phyloP scores from a whole-genome alignment of 1,139 yeast genomes.

The Fermentozyma sake region DNA sequence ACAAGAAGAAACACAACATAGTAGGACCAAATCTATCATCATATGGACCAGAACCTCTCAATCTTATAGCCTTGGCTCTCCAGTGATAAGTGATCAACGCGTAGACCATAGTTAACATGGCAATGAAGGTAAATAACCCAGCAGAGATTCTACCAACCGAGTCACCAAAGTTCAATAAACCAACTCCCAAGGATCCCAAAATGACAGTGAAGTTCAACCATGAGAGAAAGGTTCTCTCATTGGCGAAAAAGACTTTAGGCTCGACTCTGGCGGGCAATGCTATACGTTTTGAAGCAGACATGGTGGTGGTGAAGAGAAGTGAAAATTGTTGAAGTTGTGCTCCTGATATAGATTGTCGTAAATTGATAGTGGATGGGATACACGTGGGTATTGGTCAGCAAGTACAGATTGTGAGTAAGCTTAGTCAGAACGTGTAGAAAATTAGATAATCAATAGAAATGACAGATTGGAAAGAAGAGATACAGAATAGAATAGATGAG shows the following conservation, averaged over 20 bases:
- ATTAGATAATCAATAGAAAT: no score
- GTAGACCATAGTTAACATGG: conserved; percentile 96
- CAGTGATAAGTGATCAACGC: conserved; percentile 96
- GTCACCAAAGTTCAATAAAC: conserved; percentile 94
- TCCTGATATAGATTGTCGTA: no score
- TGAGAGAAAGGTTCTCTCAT: conserved; percentile 95
- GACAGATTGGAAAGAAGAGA: no score
- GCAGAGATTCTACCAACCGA: conserved; percentile 89
- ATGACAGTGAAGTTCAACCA: conserved; percentile 98
- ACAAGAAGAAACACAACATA: conserved; percentile 89
- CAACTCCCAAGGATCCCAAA: conserved; percentile 94
- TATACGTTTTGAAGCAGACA: conserved; percentile 59
- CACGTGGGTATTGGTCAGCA: no score
- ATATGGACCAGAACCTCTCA: conserved; percentile 96
- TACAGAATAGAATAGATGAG: no score
- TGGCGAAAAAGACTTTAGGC: conserved; percentile 97
- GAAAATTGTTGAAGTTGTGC: no score
- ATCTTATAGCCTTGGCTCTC: conserved; percentile 98
- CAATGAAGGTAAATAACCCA: conserved; percentile 85
- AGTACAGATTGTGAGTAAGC: no score
- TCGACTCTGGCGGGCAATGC: conserved; percentile 98
- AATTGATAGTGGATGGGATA: no score
- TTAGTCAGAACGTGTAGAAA: no score
- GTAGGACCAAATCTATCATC: conserved; percentile 99
- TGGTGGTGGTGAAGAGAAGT: conserved; percentile 2